phyloP scores from a whole-genome alignment of 768 basidiomycete genomes.

The Suillus americanus region DNA sequence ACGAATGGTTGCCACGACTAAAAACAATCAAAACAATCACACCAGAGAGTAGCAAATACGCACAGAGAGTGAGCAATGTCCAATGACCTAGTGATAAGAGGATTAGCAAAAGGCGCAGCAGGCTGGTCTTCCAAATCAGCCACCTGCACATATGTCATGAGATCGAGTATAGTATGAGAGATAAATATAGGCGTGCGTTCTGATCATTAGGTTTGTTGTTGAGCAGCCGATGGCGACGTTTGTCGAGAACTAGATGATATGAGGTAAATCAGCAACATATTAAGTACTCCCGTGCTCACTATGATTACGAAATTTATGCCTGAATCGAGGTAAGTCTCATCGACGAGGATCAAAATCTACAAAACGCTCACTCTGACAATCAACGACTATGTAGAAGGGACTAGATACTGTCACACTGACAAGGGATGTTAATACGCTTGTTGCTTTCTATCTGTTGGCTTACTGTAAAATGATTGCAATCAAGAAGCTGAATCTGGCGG shows the following conservation, averaged over 20 bases:
- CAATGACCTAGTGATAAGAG: neutral
- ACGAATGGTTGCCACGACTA: neutral
- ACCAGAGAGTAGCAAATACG: neutral
- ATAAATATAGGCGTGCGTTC: neutral
- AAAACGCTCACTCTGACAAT: neutral
- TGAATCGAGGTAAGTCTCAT: neutral
- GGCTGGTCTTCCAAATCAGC: neutral
- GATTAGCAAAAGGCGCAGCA: neutral
- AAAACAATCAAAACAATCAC: neutral
- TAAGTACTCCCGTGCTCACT: neutral
- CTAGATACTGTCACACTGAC: neutral
- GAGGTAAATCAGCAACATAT: no score
- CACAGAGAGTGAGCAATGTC: neutral
- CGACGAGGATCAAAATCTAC: neutral
- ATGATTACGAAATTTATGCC: neutral
- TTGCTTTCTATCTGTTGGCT: neutral
- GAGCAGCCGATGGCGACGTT: constrained; percentile 1
- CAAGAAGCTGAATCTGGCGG: neutral
- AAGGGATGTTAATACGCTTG: neutral
- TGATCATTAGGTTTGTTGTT: neutral
- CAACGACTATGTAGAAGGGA: neutral
- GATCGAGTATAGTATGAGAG: neutral
- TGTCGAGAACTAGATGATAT: neutral
- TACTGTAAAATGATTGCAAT: neutral
- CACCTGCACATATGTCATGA: neutral